Conservation (phyloP, 2,329 filamentous ascomycete species). For the Colletotrichum sp. region DNA sequence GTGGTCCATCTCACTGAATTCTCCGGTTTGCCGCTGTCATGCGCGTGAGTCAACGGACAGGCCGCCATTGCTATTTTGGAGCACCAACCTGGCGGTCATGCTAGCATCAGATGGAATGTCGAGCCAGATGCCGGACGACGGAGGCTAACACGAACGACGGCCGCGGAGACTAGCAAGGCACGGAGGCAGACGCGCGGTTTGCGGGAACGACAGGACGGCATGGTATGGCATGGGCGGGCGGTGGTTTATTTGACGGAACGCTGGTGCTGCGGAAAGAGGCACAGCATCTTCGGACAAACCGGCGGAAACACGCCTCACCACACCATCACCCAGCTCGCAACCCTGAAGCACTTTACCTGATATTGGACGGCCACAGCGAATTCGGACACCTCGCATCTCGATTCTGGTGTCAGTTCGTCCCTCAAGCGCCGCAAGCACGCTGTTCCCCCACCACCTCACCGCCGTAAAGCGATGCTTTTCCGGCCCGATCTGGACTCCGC, state of each 20-base stretch:
- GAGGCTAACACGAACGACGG: neutral
- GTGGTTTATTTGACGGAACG: neutral
- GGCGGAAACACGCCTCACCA: neutral
- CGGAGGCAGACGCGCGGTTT: neutral
- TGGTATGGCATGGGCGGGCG: neutral
- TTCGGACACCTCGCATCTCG: neutral
- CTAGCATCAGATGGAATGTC: slow-evolving; percentile 6
- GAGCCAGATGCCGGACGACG: neutral
- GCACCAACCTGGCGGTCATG: neutral
- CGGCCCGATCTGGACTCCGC: neutral
- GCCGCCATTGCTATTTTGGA: neutral
- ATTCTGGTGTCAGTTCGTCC: neutral
- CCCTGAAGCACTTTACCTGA: neutral
- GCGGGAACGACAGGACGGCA: neutral
- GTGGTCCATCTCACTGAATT: neutral
- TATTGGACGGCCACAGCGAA: neutral
- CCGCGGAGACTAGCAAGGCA: neutral
- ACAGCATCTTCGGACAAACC: neutral
- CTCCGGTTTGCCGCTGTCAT: slow-evolving; percentile 7
- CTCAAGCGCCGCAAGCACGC: neutral
- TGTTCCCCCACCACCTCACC: neutral
- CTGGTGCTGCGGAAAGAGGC: neutral
- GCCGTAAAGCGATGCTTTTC: neutral
- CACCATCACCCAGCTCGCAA: neutral
- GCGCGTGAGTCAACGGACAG: slow-evolving; percentile 14